Conservation (phyloP, 208 protist species). For the Leishmania tarentolae region DNA sequence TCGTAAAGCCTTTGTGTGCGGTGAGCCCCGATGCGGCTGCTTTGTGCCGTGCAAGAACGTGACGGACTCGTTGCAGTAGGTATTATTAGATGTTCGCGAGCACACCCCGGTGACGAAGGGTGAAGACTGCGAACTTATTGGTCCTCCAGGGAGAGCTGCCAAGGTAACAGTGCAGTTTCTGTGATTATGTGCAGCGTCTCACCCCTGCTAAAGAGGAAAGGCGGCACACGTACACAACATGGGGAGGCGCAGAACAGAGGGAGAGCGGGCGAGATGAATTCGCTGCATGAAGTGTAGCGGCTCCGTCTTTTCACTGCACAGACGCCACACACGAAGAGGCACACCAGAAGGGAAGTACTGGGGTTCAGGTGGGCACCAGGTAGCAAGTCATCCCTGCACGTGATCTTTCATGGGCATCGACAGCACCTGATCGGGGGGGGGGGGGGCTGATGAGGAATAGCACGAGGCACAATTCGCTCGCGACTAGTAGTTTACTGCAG, state of each 20-base stretch:
- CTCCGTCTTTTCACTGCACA: not conserved
- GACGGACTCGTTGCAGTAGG: not conserved
- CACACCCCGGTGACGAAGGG: not conserved
- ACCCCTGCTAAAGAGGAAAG: not conserved
- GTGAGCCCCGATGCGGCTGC: not conserved
- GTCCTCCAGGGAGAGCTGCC: not conserved
- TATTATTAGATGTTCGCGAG: too few relatives aligned
- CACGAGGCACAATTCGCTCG: not conserved
- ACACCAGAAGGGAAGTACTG: not conserved
- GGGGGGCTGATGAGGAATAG: not conserved
- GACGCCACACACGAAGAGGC: not conserved
- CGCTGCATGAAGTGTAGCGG: not conserved
- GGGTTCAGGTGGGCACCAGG: not conserved
- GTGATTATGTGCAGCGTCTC: not conserved
- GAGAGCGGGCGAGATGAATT: not conserved
- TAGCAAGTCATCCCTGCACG: not conserved
- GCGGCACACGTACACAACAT: not conserved
- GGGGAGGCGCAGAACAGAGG: not conserved
- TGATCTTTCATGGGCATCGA: not conserved
- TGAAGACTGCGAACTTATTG: not conserved
- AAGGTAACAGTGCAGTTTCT: too few relatives aligned
- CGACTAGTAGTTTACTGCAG: not conserved
- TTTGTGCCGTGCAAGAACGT: not conserved
- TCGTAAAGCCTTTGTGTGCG: not conserved
- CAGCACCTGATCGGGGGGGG: not conserved